Base-by-base conservation (phyloP, 306 rosid species). In the Cyamopsis tetragonoloba region DNA sequence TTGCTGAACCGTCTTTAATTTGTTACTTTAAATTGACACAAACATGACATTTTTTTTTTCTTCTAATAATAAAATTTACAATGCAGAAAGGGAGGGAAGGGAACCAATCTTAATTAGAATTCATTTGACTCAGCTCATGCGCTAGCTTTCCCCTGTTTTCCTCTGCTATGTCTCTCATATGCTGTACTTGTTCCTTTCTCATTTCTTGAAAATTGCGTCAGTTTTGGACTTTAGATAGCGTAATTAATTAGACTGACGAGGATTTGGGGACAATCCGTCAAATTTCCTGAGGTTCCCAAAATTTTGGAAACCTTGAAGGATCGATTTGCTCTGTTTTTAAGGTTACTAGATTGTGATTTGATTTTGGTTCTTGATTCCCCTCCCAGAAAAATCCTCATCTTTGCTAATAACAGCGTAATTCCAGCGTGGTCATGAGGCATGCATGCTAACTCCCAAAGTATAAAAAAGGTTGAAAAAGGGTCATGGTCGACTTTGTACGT, bases 141-240 rank as follows among this genome's bases (percentile, higher is more conserved):
- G 57, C 23, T 42, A 44, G 71, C 32, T 42, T 56, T 55, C 64
- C 83, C 86, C 76, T 74, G 62, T 80, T 82, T 82, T 80, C 84
- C 80, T 76, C 73, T 70, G 15, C 19, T 50, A 15, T 81, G 86
- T 81, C 80, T 78, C 76, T 75, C 77, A 48, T 49, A 43, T 28
- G 34, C 39, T 22, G 34, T 66, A n/a, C 62, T 39, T 66, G 66
- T 62, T 68, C 79, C 69, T 65, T 61, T 30, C 61, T 65, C 51
- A 3, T 68, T 35, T 62, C 44, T 65, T 71, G 70, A 76, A 64
- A 80, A 70, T 63, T 76, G 75, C 58, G 70, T 71, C 57, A 50
- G 15, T 59, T n/a, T 59, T 66, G 63, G 88, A 65, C 75, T 23
- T 68, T 59, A 44, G 48, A 58, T 24, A 12, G 24, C 51, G 66